Percentiles rank a stretch among this genome's conserved stretches.
Conservation (phyloP, 2,329 filamentous ascomycete species). For the Diplocarpon mali region DNA sequence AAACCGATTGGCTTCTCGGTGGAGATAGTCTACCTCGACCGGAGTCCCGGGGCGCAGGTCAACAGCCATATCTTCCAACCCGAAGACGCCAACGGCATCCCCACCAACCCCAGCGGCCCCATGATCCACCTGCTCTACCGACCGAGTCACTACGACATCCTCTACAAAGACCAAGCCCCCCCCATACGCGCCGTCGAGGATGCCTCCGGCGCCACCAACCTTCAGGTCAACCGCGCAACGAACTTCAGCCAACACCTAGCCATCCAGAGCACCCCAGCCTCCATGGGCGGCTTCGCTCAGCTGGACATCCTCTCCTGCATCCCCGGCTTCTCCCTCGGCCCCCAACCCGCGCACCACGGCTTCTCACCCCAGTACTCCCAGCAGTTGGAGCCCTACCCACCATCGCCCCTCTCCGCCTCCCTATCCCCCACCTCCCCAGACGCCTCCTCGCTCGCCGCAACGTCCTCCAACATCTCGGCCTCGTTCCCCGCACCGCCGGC, state of each 20-base stretch:
- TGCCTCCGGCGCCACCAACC: constrained; percentile 24
- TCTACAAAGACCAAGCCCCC: constrained; percentile 51
- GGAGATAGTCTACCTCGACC: constrained; percentile 85
- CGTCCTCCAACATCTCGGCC: constrained; percentile 15
- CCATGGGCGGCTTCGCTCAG: constrained; percentile 17
- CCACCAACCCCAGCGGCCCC: constrained; percentile 31
- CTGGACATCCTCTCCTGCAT: constrained; percentile 21
- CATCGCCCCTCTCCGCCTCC: constrained; percentile 20
- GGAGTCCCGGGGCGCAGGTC: constrained; percentile 65
- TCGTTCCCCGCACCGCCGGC: constrained; percentile 16
- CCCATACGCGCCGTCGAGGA: constrained; percentile 16
- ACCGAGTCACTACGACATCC: constrained; percentile 85
- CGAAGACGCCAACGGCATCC: constrained; percentile 30
- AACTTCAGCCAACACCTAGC: constrained; percentile 36
- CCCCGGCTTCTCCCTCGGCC: constrained; percentile 21
- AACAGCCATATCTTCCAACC: constrained; percentile 41
- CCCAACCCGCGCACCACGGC: constrained; percentile 16
- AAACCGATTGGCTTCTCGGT: constrained; percentile 68
- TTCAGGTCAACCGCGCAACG: constrained; percentile 44
- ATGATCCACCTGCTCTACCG: constrained; percentile 51
- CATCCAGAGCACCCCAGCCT: constrained; percentile 30
- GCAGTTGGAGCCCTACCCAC: constrained; percentile 19
- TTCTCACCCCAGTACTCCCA: constrained; percentile 18
- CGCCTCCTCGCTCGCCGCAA: constrained; percentile 12
- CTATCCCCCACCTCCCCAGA: constrained; percentile 23